Evolutionary conservation across 2,329 filamentous ascomycete species (phyloP).

Genomic region (Beauveria scarabaeidicola): DNA sequence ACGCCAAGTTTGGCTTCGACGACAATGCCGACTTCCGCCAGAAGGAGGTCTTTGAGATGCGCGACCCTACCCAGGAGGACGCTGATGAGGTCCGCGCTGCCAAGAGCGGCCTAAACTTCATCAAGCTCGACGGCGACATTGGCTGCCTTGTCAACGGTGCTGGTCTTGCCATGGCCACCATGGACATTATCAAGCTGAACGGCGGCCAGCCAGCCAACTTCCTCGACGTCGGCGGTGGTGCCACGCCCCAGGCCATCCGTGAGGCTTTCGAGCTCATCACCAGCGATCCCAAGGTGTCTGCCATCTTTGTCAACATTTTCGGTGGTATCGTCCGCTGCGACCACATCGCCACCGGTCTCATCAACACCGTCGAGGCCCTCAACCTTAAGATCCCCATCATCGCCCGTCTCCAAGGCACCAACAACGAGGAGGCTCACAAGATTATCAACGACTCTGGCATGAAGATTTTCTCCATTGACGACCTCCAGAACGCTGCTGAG

Average conservation of each 20-base stretch:
- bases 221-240: slow-evolving; percentile 95
- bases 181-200: slow-evolving; percentile 99
- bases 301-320: slow-evolving; percentile 99
- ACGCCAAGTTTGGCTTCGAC: slow-evolving; percentile 97
- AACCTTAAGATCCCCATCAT: slow-evolving; percentile 96
- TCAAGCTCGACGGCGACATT: slow-evolving; percentile 99
- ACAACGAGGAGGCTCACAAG: slow-evolving; percentile 91
- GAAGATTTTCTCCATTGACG: slow-evolving; percentile 99
- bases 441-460: slow-evolving; percentile 92
- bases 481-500: slow-evolving; percentile 93
- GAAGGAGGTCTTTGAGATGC: slow-evolving; percentile 90
- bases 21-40: slow-evolving; percentile 99
- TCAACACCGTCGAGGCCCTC: slow-evolving; percentile 87
- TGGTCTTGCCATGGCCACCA: slow-evolving; percentile 98
- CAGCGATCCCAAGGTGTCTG: slow-evolving; percentile 93
- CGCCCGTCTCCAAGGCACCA: slow-evolving; percentile 94
- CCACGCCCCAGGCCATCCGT: slow-evolving; percentile 92
- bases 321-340: slow-evolving; percentile 98
- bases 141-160: slow-evolving; percentile 98
- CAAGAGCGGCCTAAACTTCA: slow-evolving; percentile 94
- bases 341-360: slow-evolving; percentile 90
- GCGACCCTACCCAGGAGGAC: slow-evolving; percentile 93
- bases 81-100: slow-evolving; percentile 95
- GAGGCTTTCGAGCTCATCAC: slow-evolving; percentile 98
- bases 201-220: slow-evolving; percentile 95